phyloP scores from a whole-genome alignment of 75 land plant species.

The Pinus taeda region DNA sequence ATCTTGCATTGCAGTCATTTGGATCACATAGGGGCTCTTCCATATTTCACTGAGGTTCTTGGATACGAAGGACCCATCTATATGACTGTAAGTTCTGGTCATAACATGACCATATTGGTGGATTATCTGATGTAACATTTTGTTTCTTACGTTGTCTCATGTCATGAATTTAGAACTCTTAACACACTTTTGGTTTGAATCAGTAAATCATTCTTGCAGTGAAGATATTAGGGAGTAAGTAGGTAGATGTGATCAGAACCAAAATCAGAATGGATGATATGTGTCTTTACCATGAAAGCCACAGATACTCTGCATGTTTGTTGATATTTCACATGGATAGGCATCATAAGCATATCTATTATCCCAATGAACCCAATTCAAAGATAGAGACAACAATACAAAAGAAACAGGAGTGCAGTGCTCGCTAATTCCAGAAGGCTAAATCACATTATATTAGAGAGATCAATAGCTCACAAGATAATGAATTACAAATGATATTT shows the following conservation, averaged over 20 bases:
- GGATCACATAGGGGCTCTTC: conserved; percentile 97
- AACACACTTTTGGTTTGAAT: neutral
- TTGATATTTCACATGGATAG: too few species aligned
- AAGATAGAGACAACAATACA: too few species aligned
- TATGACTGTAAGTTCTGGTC: conserved; percentile 77
- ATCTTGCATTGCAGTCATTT: conserved; percentile 64
- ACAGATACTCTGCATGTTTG: too few species aligned
- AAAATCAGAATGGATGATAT: too few species aligned
- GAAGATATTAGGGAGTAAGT: neutral
- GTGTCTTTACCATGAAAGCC: too few species aligned
- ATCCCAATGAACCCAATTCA: too few species aligned
- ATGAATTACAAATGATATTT: too few species aligned
- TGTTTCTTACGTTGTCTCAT: neutral
- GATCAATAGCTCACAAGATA: too few species aligned
- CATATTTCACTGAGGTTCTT: conserved; percentile 95
- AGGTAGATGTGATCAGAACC: neutral
- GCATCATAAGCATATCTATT: too few species aligned
- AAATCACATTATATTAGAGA: too few species aligned
- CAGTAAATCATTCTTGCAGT: neutral
- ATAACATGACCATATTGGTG: neutral
- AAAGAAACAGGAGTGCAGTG: too few species aligned
- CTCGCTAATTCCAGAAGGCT: too few species aligned
- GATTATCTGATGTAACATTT: neutral
- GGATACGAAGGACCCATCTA: conserved; percentile 95
- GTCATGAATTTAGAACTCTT: neutral